A percentile compares a stretch with the other conserved stretches of the same genome.
These are phyloP conservation scores for Dissoconium aciculare DNA, from an alignment of 2,329 filamentous ascomycete genomes.

Conservation along the genomic window DNA sequence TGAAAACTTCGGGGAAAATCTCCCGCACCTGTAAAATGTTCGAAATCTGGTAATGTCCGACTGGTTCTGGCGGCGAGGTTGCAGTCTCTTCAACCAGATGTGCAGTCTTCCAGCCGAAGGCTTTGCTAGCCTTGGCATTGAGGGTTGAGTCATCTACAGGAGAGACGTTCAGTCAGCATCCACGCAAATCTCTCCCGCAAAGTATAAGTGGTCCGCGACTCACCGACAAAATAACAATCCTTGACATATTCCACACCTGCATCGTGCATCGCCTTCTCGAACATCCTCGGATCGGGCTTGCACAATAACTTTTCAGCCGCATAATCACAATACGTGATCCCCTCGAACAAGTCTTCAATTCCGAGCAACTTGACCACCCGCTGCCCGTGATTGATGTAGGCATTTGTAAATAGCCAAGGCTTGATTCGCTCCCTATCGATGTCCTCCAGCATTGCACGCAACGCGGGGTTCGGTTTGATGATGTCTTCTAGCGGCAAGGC, in stretches of 20 bases:
- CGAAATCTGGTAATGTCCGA: constrained; percentile 53
- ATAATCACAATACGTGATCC: constrained; percentile 92
- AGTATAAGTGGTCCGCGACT: constrained; percentile 25
- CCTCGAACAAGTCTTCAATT: constrained; percentile 82
- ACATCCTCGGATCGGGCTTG: constrained; percentile 77
- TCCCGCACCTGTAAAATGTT: constrained; percentile 59
- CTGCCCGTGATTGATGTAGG: constrained; percentile 76
- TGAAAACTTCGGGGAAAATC: constrained; percentile 78
- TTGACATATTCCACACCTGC: constrained; percentile 53
- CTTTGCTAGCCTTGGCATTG: constrained; percentile 65
- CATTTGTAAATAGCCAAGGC: constrained; percentile 91
- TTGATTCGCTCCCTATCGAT: constrained; percentile 74
- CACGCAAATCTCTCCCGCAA: no score
- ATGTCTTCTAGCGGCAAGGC: constrained; percentile 75
- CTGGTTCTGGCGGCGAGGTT: constrained; percentile 46
- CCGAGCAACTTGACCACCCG: constrained; percentile 67
- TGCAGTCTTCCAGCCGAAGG: constrained; percentile 70
- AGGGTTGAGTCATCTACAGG: constrained; percentile 63
- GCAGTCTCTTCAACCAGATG: constrained; percentile 72
- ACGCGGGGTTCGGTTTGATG: constrained; percentile 60
- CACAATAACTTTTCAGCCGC: constrained; percentile 56
- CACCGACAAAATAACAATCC: constrained; percentile 87
- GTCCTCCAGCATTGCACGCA: constrained; percentile 63
- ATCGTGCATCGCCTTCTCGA: constrained; percentile 72
- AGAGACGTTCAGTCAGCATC: not conserved